Percentiles rank a stretch among this genome's conserved stretches.
phyloP scores from a whole-genome alignment of 1,284 basidiomycete genomes.

The Cryptococcus amylolentus region DNA sequence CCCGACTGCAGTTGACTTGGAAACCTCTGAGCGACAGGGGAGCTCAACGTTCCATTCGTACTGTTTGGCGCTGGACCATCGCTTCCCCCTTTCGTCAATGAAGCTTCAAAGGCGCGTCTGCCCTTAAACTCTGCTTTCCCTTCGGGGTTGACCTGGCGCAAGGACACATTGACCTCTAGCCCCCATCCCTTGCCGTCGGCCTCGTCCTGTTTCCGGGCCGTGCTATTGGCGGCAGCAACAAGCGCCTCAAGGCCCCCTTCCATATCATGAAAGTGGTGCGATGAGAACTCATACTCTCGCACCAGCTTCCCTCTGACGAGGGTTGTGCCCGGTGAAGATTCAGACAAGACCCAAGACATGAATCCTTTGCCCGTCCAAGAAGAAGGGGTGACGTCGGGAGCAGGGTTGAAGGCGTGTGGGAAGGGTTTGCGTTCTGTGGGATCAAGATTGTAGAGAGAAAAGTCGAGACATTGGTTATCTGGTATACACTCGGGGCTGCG shows the following conservation, averaged over 20 bases:
- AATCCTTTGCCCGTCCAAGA: constrained; percentile 44
- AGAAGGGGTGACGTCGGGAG: constrained; percentile 2
- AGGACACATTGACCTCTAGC: constrained; percentile 38
- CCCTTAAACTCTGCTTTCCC: constrained; percentile 35
- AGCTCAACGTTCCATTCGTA: background rate
- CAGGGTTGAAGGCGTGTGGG: constrained; percentile 15
- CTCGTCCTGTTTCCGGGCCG: constrained; percentile 9
- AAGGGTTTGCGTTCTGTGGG: constrained; percentile 14
- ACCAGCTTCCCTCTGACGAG: constrained; percentile 37
- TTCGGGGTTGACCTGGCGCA: constrained; percentile 40
- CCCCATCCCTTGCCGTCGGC: constrained; percentile 45
- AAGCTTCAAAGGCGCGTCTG: constrained; percentile 36
- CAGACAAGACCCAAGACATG: constrained; percentile 39
- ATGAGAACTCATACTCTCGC: constrained; percentile 39
- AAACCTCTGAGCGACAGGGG: constrained; percentile 1
- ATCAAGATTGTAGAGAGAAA: constrained; percentile 46
- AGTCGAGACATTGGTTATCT: constrained; percentile 32
- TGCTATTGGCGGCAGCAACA: constrained; percentile 30
- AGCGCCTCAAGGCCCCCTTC: constrained; percentile 41
- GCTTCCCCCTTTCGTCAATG: constrained; percentile 20
- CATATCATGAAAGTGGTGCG: constrained; percentile 21
- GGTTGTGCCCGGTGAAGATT: constrained; percentile 27
- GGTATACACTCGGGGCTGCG: constrained; percentile 44
- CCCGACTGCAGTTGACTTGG: background rate
- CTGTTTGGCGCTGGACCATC: background rate